These are phyloP conservation scores for Tuber aestivum DNA, from an alignment of 495 filamentous ascomycete genomes.

Conservation along the genomic window DNA sequence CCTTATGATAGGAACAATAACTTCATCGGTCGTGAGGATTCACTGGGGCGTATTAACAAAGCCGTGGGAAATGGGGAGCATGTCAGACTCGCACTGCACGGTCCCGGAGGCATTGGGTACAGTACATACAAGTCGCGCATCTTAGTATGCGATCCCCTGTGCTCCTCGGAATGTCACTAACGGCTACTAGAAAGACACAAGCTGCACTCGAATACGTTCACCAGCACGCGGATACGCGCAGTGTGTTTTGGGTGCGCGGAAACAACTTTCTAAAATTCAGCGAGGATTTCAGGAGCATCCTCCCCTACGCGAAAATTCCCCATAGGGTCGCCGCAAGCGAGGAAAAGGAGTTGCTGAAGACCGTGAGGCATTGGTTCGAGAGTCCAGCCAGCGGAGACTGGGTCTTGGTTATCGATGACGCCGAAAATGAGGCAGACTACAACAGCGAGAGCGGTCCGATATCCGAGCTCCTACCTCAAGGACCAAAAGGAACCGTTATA, in stretches of 20 bases:
- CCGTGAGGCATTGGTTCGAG: conserved; percentile 21
- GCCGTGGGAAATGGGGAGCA: background rate
- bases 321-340: background rate
- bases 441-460: background rate
- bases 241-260: background rate
- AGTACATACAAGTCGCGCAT: background rate
- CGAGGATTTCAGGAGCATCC: background rate
- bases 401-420: conserved; percentile 44
- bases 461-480: conserved; percentile 20
- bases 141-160: background rate
- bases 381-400: conserved; percentile 26
- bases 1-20: background rate
- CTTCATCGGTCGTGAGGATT: background rate
- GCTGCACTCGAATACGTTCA: background rate
- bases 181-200: background rate
- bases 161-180: background rate
- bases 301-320: background rate
- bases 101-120: background rate
- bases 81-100: background rate
- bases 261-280: background rate
- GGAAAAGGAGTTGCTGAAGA: background rate
- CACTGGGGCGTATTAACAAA: background rate
- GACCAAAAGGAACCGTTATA: conserved; percentile 18
- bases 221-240: background rate
- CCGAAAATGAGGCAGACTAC: conserved; percentile 35